Evolutionary conservation across 257 asterid genomes (phyloP).

Genomic region (Mitragyna speciosa): DNA sequence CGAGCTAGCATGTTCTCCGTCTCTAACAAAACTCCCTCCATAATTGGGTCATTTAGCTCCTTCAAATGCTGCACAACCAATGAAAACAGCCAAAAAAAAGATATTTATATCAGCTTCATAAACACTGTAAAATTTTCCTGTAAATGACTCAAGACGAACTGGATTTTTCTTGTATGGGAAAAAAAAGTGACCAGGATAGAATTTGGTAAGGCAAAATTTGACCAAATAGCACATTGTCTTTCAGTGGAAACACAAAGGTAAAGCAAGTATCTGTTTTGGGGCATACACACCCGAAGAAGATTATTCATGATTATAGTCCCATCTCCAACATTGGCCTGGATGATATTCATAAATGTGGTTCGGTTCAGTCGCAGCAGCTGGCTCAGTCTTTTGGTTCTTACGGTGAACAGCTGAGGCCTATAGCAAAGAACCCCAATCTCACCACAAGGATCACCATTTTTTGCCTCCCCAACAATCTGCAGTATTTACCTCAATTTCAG

Average conservation of each 20-base stretch:
- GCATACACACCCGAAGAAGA: conserved; percentile 72
- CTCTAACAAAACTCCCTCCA: conserved; percentile 81
- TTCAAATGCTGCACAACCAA: conserved; percentile 66
- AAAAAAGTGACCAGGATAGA: no score
- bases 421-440: conserved; percentile 91
- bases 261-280: no score
- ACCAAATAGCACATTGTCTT: no score
- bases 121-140: neutral
- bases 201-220: no score
- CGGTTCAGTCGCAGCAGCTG: conserved; percentile 80
- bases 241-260: no score
- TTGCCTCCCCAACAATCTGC: conserved; percentile 80
- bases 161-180: no score
- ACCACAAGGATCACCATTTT: conserved; percentile 78
- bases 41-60: conserved; percentile 70
- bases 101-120: neutral
- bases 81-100: neutral
- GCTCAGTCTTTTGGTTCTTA: conserved; percentile 69
- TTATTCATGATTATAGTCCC: conserved; percentile 85
- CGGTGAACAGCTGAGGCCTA: conserved; percentile 88
- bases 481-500: conserved; percentile 21
- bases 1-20: conserved; percentile 88
- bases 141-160: neutral
- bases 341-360: conserved; percentile 66
- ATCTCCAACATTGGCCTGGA: conserved; percentile 89